Evolutionary conservation across 257 asterid genomes (phyloP), one percentile per base, ranked within the genome.

Genomic region (Penstemon barbatus): DNA sequence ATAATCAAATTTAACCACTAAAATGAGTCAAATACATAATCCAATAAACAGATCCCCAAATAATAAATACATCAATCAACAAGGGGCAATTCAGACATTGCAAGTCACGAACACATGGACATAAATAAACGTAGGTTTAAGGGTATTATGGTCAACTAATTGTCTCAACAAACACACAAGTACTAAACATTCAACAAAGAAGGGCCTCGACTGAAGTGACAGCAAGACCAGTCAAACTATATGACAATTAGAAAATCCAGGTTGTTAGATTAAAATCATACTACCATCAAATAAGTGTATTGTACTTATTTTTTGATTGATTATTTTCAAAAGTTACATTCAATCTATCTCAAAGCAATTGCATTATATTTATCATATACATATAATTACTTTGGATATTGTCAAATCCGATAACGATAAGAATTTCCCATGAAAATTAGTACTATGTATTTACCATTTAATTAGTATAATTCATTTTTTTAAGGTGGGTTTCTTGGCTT

Each of bases 201-300:
- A 80, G 73, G 82, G 83, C 85, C 83, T 79, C 77, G 80, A 77
- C 61, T 75, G 82, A 78, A 66, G 90, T 77, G 88, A 80, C 81
- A 77, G 33, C 33, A 25, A 25, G 59, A 61, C 66, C 83, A 74
- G 93, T 80, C 88, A 82, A 84, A 87, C 74, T 73, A 74, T 71
- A 63, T 74, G 76, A 83, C 41, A 52, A 65, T 25, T 15, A 33
- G 18, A 15, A 15, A 15, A 15, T 15, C 18, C 18, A 0, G 18
- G 18, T 15, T 15, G 18, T 15, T 15, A n/a, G 18, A 15, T 15
- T 15, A 15, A 15, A 15, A 15, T 15, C 18, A 15, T 15, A 0
- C 18, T 0, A 15, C 18, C 18, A 15, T 0, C 18, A 15, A 15
- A 15, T 0, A 15, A 15, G 18, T 15, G 0, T 15, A 15, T 15